Base-by-base conservation (phyloP, 176 grass and related monocot genomes). In the Avena sativa region DNA sequence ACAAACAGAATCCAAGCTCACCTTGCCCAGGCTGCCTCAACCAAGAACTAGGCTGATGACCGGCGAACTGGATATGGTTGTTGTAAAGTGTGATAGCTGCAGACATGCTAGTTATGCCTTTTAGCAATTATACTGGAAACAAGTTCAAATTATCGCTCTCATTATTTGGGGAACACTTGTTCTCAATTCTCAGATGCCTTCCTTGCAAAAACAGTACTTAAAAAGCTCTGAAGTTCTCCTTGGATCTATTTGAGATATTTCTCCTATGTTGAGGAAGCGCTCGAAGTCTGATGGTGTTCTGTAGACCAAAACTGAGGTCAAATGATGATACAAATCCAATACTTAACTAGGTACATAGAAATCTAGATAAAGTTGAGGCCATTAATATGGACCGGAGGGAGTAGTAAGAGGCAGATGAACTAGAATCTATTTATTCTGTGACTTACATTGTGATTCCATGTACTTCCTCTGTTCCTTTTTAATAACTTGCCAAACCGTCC, bases 231-330 rank as follows among this genome's bases (percentile, higher is more conserved):
- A 15, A 53, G 51, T 53, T 53, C 56, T 20, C 1, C 14, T 55
- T 6, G 19, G 56, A 59, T 59, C 19, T 59, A 59, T 57, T 7
- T 57, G 17, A 20, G 19, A 59, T 98, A 38, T 85, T 89, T 92
- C 80, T 90, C 94, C 92, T 43, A 94, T 93, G 73, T 96, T 96
- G 50, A 96, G 82, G 85, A 96, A 98, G 77, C 96, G 88, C 74
- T 93, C 87, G 0, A 94, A 98, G 71, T 94, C 89, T 3, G 92
- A 94, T 40, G 65, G 92, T 1, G 90, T 92, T 85, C 92, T 96
- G 85, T 80, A 88, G 16, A 62, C 14, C 23, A 17, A 76, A 76
- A 80, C 25, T 8, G 47, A 55, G 3, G 1, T 49, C 20, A 55
- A 55, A 44, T 1, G 32, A 9, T 19, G 50, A 73, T 5, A 76